Conservation (phyloP, 2,329 filamentous ascomycete species). For the Hortaea sp. region DNA sequence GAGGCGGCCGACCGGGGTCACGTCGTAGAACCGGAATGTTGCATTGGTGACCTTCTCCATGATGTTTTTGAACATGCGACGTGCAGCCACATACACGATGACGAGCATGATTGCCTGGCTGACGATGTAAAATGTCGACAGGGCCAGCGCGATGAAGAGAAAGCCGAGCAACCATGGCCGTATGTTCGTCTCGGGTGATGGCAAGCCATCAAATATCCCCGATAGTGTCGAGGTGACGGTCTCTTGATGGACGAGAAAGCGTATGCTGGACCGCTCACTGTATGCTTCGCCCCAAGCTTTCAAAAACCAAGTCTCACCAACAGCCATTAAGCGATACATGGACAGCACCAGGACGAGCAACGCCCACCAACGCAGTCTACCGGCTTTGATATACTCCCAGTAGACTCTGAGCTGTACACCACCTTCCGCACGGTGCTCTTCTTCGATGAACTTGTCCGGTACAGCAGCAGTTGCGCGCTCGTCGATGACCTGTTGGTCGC, state of each 20-base stretch:
- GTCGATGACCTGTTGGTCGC: slow-evolving; percentile 22
- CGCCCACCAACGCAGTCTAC: slow-evolving; percentile 63
- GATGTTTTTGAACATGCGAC: slow-evolving; percentile 61
- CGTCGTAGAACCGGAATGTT: slow-evolving; percentile 83
- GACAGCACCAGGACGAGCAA: slow-evolving; percentile 53
- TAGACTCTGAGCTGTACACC: slow-evolving; percentile 68
- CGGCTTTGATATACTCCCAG: slow-evolving; percentile 76
- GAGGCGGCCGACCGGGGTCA: slow-evolving; percentile 75
- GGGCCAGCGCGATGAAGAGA: slow-evolving; percentile 51
- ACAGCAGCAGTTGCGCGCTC: slow-evolving; percentile 42
- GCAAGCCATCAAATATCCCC: slow-evolving; percentile 43
- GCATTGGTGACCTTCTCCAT: slow-evolving; percentile 66
- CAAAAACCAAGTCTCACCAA: slow-evolving; percentile 68
- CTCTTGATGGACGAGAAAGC: not conserved
- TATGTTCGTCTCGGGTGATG: slow-evolving; percentile 57
- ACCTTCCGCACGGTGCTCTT: slow-evolving; percentile 64
- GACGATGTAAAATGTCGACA: slow-evolving; percentile 50
- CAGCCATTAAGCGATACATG: slow-evolving; percentile 52
- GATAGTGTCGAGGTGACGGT: slow-evolving; percentile 3
- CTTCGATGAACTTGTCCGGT: slow-evolving; percentile 68
- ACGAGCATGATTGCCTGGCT: slow-evolving; percentile 59
- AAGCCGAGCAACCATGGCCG: slow-evolving; percentile 66
- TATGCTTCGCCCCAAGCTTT: slow-evolving; percentile 83
- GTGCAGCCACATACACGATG: slow-evolving; percentile 72
- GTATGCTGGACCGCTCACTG: slow-evolving; percentile 19